Base-by-base conservation (phyloP, 1,284 basidiomycete species). In the Cutaneotrichosporon dermatis region DNA sequence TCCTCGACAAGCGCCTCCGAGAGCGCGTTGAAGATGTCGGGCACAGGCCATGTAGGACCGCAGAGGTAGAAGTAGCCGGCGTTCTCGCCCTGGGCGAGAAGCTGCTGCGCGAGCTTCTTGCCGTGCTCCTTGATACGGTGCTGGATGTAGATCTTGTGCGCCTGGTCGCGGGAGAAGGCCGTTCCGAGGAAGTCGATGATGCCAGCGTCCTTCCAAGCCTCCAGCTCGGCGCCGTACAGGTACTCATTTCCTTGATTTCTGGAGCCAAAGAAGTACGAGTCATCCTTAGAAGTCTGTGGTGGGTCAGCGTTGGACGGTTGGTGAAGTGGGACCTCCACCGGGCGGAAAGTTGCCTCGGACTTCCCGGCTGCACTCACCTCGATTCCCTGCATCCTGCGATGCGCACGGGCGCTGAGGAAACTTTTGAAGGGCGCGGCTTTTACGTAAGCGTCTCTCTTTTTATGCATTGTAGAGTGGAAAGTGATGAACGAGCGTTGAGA, bases 241-340 rank as follows among this genome's bases (percentile, higher is more conserved):
- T 93, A 99, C n/a, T n/a, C n/a, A n/a, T n/a, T n/a, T n/a, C n/a
- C n/a, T n/a, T n/a, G n/a, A n/a, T n/a, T n/a, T n/a, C n/a, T n/a
- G n/a, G n/a, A 95, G 64, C 95, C 95, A 77, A 99, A 99, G 84
- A 97, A 99, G 82, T 99, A 98, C 82, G 98, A 98, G 35, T 92
- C 84, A 2, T 93, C 92, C 3, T 45, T 50, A 0, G 95, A 95
- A 59, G 94, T 85, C 57, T 25, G 25, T 25, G 2, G 25, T 25
- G 25, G 25, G 25, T 25, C 25, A 25, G 25, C 25, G 25, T 25
- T 25, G 25, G 25, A 25, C 25, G 25, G 25, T 25, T 25, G 25
- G 25, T 25, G 25, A 25, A 25, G 25, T 25, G 25, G 25, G 2
- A 25, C 25, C 25, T 25, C 25, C 25, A 25, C 25, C 25, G 25